Conservation (phyloP, 495 filamentous ascomycete genomes). For the Neohortaea acidophila region DNA sequence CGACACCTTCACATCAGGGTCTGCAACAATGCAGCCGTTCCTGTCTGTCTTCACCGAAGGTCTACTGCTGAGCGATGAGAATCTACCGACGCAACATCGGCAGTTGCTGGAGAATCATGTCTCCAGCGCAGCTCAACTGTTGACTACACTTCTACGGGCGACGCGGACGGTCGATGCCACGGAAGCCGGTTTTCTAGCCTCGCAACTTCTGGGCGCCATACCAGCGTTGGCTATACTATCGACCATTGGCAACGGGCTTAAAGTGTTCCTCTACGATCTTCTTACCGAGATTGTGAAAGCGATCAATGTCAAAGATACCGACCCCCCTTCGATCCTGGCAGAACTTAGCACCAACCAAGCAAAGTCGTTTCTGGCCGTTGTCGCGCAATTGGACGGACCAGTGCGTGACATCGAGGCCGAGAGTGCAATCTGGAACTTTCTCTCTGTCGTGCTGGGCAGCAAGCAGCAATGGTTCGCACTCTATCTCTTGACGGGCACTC, state of each 20-base stretch:
- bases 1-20: slow-evolving; percentile 2
- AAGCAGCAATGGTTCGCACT: slow-evolving; percentile 93
- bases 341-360: slow-evolving; percentile 70
- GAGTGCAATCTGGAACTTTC: slow-evolving; percentile 63
- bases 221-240: slow-evolving; percentile 65
- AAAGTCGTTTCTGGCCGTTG: slow-evolving; percentile 63
- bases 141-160: slow-evolving; percentile 4
- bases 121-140: neutral
- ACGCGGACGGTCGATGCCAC: neutral
- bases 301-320: slow-evolving; percentile 37
- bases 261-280: slow-evolving; percentile 46
- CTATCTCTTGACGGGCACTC: slow-evolving; percentile 75
- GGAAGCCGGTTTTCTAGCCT: slow-evolving; percentile 47
- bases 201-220: slow-evolving; percentile 61
- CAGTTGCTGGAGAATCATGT: neutral
- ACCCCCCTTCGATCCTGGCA: slow-evolving; percentile 80
- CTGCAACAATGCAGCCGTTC: neutral
- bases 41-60: neutral
- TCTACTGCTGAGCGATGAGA: neutral
- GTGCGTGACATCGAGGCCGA: slow-evolving; percentile 45
- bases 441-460: slow-evolving; percentile 74
- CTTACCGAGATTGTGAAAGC: slow-evolving; percentile 60
- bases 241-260: slow-evolving; percentile 52
- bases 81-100: neutral
- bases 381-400: slow-evolving; percentile 66